These are phyloP conservation scores for Tulasnella calospora DNA, from an alignment of 768 basidiomycete genomes.

Conservation along the genomic window DNA sequence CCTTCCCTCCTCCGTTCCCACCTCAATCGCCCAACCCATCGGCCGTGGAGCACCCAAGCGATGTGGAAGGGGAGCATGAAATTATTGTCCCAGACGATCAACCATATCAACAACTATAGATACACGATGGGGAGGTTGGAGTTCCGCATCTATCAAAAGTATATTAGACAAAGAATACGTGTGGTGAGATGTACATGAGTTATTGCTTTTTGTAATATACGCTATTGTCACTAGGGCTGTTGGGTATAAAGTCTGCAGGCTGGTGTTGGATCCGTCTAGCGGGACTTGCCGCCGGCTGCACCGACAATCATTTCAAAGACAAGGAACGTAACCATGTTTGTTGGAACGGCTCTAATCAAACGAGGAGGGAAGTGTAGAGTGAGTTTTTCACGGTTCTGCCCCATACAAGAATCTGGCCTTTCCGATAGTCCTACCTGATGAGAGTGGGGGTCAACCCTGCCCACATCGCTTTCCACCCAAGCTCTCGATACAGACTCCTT, in stretches of 20 bases:
- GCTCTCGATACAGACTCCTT: slow-evolving; percentile 50
- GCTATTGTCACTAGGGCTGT: not conserved
- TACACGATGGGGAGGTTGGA: not conserved
- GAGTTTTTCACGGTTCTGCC: slow-evolving; percentile 17
- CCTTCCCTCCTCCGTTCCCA: not conserved
- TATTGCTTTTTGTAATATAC: not conserved
- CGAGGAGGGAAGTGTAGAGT: slow-evolving; percentile 6
- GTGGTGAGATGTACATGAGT: not conserved
- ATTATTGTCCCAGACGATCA: not conserved
- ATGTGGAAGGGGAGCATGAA: not conserved
- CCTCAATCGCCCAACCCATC: not conserved
- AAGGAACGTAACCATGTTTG: slow-evolving; percentile 79
- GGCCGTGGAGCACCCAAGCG: not conserved
- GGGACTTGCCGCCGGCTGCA: not conserved
- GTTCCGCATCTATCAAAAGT: not conserved
- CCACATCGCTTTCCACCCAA: slow-evolving; percentile 68
- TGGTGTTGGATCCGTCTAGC: not conserved
- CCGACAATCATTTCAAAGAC: slow-evolving; percentile 51
- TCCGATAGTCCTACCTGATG: slow-evolving; percentile 52
- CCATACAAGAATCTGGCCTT: not conserved
- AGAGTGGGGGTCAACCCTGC: slow-evolving; percentile 75
- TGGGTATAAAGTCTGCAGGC: not conserved
- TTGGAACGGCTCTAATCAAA: slow-evolving; percentile 61
- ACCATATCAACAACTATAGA: not conserved
- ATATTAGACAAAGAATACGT: not conserved